A percentile compares a stretch with the other conserved stretches of the same genome.
phyloP scores from a whole-genome alignment of 78 protist genomes.

The Pelomyxa schiedti region DNA sequence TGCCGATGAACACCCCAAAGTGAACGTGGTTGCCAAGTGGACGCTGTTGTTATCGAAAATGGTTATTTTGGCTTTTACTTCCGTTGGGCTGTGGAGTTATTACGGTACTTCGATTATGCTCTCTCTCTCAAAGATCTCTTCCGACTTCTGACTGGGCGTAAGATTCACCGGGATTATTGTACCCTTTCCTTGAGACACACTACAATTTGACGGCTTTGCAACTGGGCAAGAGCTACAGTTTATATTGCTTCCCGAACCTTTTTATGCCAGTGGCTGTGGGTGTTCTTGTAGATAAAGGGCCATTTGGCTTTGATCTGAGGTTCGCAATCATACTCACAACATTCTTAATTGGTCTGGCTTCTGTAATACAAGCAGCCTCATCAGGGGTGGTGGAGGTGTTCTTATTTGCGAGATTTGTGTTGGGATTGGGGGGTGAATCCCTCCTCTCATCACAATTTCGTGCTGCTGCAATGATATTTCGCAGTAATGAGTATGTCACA shows the following conservation, averaged over 20 bases:
- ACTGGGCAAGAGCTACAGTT: background rate
- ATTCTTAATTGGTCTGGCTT: background rate
- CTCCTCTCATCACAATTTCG: background rate
- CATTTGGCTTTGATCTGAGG: background rate
- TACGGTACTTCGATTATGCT: too few species aligned
- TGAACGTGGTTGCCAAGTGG: too few species aligned
- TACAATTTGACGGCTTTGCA: background rate
- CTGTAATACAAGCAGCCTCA: background rate
- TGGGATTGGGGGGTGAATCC: background rate
- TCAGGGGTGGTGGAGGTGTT: background rate
- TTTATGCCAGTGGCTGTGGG: background rate
- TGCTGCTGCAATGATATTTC: too few species aligned
- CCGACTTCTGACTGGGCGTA: too few species aligned
- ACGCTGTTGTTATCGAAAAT: too few species aligned
- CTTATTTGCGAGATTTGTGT: background rate
- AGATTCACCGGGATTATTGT: background rate
- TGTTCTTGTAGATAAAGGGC: background rate
- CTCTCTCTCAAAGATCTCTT: too few species aligned
- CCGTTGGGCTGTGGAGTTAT: too few species aligned
- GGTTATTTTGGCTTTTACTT: too few species aligned
- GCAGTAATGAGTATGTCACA: too few species aligned
- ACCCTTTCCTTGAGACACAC: background rate
- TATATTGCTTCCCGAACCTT: background rate
- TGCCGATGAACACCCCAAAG: too few species aligned
- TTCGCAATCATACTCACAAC: background rate